Base-by-base conservation (phyloP, 2,329 filamentous ascomycete species). In the Trichoderma semiorbis region DNA sequence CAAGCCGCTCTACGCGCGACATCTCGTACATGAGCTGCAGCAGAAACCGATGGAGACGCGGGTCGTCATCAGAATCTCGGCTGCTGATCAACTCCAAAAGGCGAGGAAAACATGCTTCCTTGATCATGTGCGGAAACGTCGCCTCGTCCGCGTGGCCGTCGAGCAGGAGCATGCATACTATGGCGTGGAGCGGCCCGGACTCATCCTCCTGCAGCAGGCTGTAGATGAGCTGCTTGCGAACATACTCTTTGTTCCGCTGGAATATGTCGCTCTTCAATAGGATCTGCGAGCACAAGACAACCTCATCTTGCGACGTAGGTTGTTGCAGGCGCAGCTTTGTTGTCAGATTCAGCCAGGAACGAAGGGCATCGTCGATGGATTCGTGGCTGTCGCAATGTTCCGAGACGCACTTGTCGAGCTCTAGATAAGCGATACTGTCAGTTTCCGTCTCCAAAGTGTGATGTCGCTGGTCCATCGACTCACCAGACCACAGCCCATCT, bases 1-100 rank as follows among this genome's bases (percentile, higher is more conserved):
- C 91, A 72, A 99, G 84, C 74, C 91, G 89, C 81, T 98, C 94
- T 79, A 98, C 94, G 73, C 97, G 89, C 58, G 94, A 95, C 92
- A 98, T 98, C 84, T 98, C 96, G 82, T 97, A 99, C 79, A 98
- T 87, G 71, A 99, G 84, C 81, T 98, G 93, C 77, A 99, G 86
- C 67, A 98, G 85, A 73, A 96, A 83, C 43, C 92, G 90, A 82
- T 98, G 93, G 73, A 98, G 85, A 67, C 89, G 87, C 28, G 89
- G 86, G 78, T 95, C 92, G 60, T 89, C 85, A 50, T 91, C 85
- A 47, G 91, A 87, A 74, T 86, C 87, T 73, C 88, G 87, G 57
- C 84, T 86, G 78, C 91, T 88, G 73, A 98, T 91, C 75, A 99
- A 84, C 74, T 97, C 93, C 36, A 98, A 84, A 57, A 99, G 84